A percentile compares a stretch with the other conserved stretches of the same genome.
phyloP scores from a whole-genome alignment of 2,329 filamentous ascomycete genomes.

The Hyphodiscus sp. region DNA sequence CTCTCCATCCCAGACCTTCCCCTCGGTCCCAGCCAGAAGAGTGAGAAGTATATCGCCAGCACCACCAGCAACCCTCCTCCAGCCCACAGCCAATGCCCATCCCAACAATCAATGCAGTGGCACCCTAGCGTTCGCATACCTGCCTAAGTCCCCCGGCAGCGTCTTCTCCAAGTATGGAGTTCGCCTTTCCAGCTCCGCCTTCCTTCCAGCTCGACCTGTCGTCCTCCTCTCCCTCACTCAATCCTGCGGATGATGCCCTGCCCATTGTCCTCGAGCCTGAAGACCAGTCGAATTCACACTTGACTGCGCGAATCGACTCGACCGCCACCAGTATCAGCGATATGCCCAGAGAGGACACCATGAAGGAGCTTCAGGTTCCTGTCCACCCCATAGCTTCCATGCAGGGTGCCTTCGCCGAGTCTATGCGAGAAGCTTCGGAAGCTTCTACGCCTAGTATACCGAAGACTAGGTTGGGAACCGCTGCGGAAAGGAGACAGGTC shows the following conservation, averaged over 20 bases:
- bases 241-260: slow-evolving; percentile 6
- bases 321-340: not conserved
- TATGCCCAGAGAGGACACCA: slow-evolving; percentile 16
- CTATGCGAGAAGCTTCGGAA: slow-evolving; percentile 64
- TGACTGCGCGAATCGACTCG: not conserved
- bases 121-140: not conserved
- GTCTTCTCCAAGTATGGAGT: not conserved
- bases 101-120: not conserved
- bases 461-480: slow-evolving; percentile 47
- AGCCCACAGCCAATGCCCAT: not conserved
- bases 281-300: slow-evolving; percentile 3
- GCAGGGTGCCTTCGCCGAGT: slow-evolving; percentile 79
- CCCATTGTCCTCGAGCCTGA: slow-evolving; percentile 19
- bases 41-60: no score
- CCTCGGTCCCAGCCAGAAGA: no score
- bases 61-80: no score
- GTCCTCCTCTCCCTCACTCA: slow-evolving; percentile 9
- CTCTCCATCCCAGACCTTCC: no score
- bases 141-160: not conserved
- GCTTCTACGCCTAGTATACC: slow-evolving; percentile 41
- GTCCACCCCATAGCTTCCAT: slow-evolving; percentile 67
- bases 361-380: slow-evolving; percentile 33
- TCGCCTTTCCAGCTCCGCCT: not conserved
- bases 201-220: not conserved
- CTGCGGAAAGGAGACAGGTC: slow-evolving; percentile 55